Evolutionary conservation across 1,139 yeast genomes (phyloP).

Genomic region (Barnettozyma hawaiiensis): DNA sequence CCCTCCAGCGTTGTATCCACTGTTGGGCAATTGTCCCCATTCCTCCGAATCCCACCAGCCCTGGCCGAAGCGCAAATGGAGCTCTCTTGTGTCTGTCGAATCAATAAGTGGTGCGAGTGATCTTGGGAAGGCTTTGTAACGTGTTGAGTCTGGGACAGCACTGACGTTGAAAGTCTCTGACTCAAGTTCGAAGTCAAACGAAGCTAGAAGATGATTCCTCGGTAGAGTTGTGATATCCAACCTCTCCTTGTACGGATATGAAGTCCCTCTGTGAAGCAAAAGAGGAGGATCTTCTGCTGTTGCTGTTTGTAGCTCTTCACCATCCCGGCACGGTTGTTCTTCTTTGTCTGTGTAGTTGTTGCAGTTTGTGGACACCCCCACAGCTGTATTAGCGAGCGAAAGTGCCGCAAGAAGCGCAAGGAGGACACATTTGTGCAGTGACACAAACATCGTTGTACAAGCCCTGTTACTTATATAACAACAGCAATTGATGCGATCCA

Average conservation of each 20-base stretch:
- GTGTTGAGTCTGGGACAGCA: conserved; percentile 32
- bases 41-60: conserved; percentile 93
- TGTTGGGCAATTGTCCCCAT: conserved; percentile 79
- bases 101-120: conserved; percentile 74
- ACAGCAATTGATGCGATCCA: no score
- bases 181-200: conserved; percentile 59
- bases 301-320: background rate
- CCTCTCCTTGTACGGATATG: conserved; percentile 50
- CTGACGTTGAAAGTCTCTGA: conserved; percentile 40
- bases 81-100: conserved; percentile 60
- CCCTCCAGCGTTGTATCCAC: conserved; percentile 79
- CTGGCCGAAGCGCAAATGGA: conserved; percentile 82
- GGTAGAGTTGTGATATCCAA: conserved; percentile 65
- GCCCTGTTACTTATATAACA: no score
- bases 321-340: background rate
- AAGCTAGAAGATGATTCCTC: conserved; percentile 58
- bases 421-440: background rate
- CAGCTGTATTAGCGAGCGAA: background rate
- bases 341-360: background rate
- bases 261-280: conserved; percentile 5
- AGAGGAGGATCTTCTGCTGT: no score
- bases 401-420: background rate
- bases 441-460: background rate
- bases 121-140: conserved; percentile 75
- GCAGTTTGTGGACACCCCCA: background rate